Conservation (phyloP, 257 asterid species). For the Nicotiana attenuata region DNA sequence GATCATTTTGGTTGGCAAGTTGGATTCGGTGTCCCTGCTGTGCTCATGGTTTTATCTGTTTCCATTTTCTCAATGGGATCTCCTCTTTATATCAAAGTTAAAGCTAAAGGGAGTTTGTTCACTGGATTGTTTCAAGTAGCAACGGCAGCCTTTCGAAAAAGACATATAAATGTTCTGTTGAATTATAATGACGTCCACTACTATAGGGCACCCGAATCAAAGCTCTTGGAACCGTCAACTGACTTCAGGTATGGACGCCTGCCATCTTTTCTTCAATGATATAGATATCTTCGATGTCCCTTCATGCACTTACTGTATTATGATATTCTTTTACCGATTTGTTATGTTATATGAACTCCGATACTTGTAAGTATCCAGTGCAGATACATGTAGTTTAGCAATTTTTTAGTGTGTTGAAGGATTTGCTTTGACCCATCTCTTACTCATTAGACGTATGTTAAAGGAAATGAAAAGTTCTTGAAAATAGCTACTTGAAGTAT, state of each 20-base stretch:
- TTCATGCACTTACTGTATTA: background rate
- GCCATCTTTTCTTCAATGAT: background rate
- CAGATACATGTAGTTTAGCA: background rate
- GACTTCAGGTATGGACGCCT: slow-evolving; percentile 15
- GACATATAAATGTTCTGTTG: background rate
- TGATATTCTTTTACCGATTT: background rate
- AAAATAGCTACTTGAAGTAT: background rate
- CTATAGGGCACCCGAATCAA: background rate
- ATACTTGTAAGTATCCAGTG: background rate
- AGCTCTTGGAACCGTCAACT: background rate
- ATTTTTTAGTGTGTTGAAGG: background rate
- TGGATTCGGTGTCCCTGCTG: slow-evolving; percentile 16
- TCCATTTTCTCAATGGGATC: slow-evolving; percentile 10
- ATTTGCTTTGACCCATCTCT: background rate
- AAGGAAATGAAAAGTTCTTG: background rate
- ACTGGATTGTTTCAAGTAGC: slow-evolving; percentile 19
- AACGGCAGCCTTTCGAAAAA: slow-evolving; percentile 18
- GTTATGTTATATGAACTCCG: background rate
- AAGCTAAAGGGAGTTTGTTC: slow-evolving; percentile 15
- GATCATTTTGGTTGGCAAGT: slow-evolving; percentile 21
- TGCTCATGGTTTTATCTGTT: slow-evolving; percentile 14
- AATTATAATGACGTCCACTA: background rate
- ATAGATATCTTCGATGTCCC: background rate
- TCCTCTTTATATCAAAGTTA: slow-evolving; percentile 10
- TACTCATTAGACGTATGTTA: background rate